These are phyloP conservation scores for Gnetum montanum DNA, from an alignment of 75 land plant species.

Conservation along the genomic window DNA sequence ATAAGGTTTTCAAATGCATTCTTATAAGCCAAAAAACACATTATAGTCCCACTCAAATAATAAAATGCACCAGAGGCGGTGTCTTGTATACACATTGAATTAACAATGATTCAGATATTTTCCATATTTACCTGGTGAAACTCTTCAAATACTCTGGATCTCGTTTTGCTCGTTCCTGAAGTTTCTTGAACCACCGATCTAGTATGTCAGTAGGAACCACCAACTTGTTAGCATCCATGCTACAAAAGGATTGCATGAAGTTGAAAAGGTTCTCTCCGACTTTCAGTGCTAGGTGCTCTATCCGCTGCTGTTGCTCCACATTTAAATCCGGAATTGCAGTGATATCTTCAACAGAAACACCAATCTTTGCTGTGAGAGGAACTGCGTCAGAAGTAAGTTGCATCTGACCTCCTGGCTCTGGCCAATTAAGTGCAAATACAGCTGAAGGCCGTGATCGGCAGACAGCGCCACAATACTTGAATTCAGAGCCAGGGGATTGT, in stretches of 20 bases:
- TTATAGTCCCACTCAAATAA: no score
- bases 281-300: conserved; percentile 76
- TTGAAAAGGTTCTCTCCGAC: conserved; percentile 96
- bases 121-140: no score
- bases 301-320: conserved; percentile 46
- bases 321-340: conserved; percentile 58
- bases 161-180: conserved; percentile 79
- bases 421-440: conserved; percentile 86
- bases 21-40: no score
- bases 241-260: conserved; percentile 96
- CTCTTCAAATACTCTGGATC: conserved; percentile 83
- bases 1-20: no score
- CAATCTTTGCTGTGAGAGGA: conserved; percentile 73
- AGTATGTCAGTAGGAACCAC: conserved; percentile 91
- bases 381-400: conserved; percentile 29
- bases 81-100: no score
- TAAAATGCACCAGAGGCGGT: no score
- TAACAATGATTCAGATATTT: no score
- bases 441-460: conserved; percentile 77
- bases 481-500: conserved; percentile 72
- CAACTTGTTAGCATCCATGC: conserved; percentile 57
- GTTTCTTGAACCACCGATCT: conserved; percentile 96
- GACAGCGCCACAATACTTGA: conserved; percentile 86
- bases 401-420: conserved; percentile 54
- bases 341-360: conserved; percentile 78